phyloP scores from a whole-genome alignment of 805 yeast genomes.

The Lipomyces sp. region DNA sequence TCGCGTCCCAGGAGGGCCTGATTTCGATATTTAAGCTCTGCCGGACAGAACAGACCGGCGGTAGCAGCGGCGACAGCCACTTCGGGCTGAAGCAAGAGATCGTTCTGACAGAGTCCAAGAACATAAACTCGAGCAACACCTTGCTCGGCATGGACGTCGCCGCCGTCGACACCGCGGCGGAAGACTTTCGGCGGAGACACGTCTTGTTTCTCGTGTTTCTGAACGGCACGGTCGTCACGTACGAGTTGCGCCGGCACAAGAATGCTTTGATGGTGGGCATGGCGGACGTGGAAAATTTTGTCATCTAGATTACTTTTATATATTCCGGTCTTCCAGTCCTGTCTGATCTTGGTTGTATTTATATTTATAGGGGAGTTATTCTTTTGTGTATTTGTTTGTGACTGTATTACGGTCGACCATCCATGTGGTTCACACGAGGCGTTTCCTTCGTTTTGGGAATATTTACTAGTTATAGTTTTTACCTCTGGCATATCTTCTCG shows the following conservation, averaged over 20 bases:
- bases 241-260: constrained; percentile 5
- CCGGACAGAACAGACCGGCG: constrained; percentile 2
- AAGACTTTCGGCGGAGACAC: neutral
- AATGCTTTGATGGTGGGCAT: neutral
- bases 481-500: too few species aligned
- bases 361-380: too few species aligned
- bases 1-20: constrained; percentile 19
- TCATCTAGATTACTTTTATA: neutral
- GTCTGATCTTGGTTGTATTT: neutral
- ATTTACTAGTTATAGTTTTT: too few species aligned
- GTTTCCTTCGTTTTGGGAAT: too few species aligned
- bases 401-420: too few species aligned
- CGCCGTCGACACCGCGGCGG: neutral
- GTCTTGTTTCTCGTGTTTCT: constrained; percentile 1
- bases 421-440: too few species aligned
- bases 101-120: constrained; percentile 5
- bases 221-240: constrained; percentile 5
- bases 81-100: constrained; percentile 22
- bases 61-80: constrained; percentile 3
- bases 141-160: constrained; percentile 4
- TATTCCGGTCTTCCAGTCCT: too few species aligned
- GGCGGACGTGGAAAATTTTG: neutral
- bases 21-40: constrained; percentile 22
- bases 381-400: too few species aligned
- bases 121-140: neutral